Evolutionary conservation across 2,329 filamentous ascomycete genomes (phyloP), one percentile per base, ranked within the genome.

Genomic region (Verticillium longisporum): DNA sequence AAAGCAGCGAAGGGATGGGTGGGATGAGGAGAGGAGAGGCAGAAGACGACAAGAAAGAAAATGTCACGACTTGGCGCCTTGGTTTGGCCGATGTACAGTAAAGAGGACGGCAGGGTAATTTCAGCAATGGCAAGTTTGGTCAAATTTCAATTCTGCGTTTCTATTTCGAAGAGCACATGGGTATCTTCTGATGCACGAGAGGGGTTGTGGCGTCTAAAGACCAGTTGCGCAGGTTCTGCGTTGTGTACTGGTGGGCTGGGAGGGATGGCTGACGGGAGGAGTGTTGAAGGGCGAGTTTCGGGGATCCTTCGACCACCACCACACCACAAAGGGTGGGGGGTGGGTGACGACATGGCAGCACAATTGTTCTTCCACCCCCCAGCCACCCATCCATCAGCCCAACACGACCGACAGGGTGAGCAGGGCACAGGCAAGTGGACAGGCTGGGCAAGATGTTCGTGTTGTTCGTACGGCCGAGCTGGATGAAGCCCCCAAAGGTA

Each of bases 201-300:
- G 56, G 65, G 65, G 67, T 73, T 73, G 61, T 66, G 64, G 60
- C 59, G 67, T 69, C 62, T 67, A 66, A 72, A 64, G 67, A 32
- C 66, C 63, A 66, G 68, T 72, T 74, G 67, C 64, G 69, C 63
- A 66, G 71, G 68, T 65, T 62, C 58, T 61, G 62, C 65, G 69
- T 61, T 60, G 67, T 68, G 68, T 61, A 65, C 68, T 66, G 66
- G 61, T 64, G 64, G 68, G 69, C 69, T 66, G 63, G 64, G 68
- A 67, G 66, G 62, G 54, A 41, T 59, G 38, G n/a, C 38, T 45
- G 45, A 18, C 11, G 15, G n/a, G 18, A 18, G 45, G 45, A 13
- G 18, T 9, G 45, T n/a, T 50, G 18, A 13, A 18, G 45, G n/a
- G 45, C 45, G 45, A 26, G n/a, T 50, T 50, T 21, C 26, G 45